Conservation (phyloP, 1,139 yeast species). For the Ashbya aceris region DNA sequence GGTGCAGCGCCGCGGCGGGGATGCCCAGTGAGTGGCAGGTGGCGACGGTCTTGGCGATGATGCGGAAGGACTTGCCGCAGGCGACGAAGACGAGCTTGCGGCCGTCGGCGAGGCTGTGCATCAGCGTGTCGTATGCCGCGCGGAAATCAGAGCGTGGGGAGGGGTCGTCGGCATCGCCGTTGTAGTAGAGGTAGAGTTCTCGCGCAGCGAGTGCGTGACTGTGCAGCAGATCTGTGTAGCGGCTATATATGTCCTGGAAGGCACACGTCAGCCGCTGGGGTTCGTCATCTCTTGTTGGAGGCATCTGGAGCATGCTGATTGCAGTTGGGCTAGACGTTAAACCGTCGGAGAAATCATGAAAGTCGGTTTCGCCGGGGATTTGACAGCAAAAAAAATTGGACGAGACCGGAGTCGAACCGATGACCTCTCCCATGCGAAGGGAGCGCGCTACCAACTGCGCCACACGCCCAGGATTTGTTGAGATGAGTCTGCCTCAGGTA, state of each 20-base stretch:
- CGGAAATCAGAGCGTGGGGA: not conserved
- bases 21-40: conserved; percentile 74
- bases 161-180: not conserved
- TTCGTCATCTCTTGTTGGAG: too few species aligned
- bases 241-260: too few species aligned
- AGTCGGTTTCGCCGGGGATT: too few species aligned
- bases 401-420: conserved; percentile 89
- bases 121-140: not conserved
- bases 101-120: conserved; percentile 4
- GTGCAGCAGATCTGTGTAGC: too few species aligned
- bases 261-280: too few species aligned
- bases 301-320: too few species aligned
- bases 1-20: conserved; percentile 61
- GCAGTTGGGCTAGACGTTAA: too few species aligned
- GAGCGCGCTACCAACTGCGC: conserved; percentile 92
- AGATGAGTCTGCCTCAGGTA: too few species aligned
- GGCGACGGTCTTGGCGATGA: conserved; percentile 70
- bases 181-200: too few species aligned
- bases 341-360: too few species aligned
- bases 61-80: conserved; percentile 76
- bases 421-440: conserved; percentile 87
- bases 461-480: conserved; percentile 53
- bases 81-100: conserved; percentile 63
- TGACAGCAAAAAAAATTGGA: conserved; percentile 36
- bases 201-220: too few species aligned